These are phyloP conservation scores for thale cress (Arabidopsis thaliana) DNA, from an alignment of 345 rosid genomes.

Conservation along the genomic window DNA sequence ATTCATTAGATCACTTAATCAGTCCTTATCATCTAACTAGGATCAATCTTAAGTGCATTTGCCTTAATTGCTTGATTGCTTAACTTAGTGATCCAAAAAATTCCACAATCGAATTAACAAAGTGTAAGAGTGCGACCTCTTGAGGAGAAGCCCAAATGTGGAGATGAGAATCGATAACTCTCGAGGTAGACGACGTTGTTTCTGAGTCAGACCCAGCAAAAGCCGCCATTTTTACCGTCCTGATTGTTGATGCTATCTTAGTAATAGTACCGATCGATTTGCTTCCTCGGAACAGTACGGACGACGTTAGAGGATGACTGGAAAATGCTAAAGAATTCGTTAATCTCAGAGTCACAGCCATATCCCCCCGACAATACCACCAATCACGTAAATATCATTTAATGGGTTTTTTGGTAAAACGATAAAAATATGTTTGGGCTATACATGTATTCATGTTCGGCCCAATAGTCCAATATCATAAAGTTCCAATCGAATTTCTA, in stretches of 20 bases:
- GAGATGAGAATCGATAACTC: conserved; percentile 83
- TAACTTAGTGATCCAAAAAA: neutral
- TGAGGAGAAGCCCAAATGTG: conserved; percentile 94
- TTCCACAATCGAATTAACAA: neutral
- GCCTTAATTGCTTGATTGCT: neutral
- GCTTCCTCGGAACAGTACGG: conserved; percentile 23
- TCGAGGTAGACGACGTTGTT: conserved; percentile 40
- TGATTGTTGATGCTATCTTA: conserved; percentile 34
- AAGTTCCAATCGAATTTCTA: too few species aligned
- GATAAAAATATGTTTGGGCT: too few species aligned
- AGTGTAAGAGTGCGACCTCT: conserved; percentile 55
- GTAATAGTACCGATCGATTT: conserved; percentile 9
- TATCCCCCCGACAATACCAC: conserved; percentile 2
- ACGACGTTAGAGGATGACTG: conserved; percentile 15
- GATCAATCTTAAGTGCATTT: neutral
- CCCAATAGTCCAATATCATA: too few species aligned
- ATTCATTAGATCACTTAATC: conserved; percentile 8
- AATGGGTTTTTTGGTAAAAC: too few species aligned
- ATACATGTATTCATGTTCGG: too few species aligned
- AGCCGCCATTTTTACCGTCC: conserved; percentile 62
- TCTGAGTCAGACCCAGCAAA: conserved; percentile 37
- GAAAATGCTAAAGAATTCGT: conserved; percentile 21
- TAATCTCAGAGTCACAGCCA: conserved; percentile 39
- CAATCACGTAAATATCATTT: too few species aligned
- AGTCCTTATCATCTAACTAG: neutral